Evolutionary conservation across 2,329 filamentous ascomycete species (phyloP).

Genomic region (Colletotrichum sp.): DNA sequence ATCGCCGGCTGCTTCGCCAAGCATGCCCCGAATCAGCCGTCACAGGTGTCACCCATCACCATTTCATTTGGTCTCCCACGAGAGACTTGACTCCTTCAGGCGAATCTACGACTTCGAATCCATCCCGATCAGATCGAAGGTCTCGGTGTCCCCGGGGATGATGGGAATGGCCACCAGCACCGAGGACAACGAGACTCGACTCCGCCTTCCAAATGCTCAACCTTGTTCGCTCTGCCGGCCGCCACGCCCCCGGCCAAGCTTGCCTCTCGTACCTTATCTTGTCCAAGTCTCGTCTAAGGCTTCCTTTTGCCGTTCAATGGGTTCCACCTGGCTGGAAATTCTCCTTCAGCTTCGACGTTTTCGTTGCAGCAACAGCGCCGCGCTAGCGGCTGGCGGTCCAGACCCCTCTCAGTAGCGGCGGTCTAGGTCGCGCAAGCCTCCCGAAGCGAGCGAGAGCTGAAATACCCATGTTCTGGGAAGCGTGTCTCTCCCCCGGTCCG

Average conservation of each 20-base stretch:
- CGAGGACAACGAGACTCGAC: not conserved
- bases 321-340: not conserved
- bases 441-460: not conserved
- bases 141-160: not conserved
- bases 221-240: not conserved
- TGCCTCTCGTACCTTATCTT: not conserved
- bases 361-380: not conserved
- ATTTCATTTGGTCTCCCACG: not conserved
- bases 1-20: not conserved
- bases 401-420: not conserved
- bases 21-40: not conserved
- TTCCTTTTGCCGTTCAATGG: not conserved
- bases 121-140: not conserved
- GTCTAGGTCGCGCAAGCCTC: not conserved
- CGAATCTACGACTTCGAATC: not conserved
- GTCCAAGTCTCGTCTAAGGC: not conserved
- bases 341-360: slow-evolving; percentile 15
- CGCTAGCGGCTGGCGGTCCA: not conserved
- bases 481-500: not conserved
- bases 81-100: not conserved
- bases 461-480: not conserved
- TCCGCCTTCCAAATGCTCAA: not conserved
- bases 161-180: not conserved
- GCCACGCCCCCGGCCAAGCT: not conserved
- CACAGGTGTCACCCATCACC: not conserved